Conservation (phyloP, 768 basidiomycete genomes). For the Dacryopinax spathularia region DNA sequence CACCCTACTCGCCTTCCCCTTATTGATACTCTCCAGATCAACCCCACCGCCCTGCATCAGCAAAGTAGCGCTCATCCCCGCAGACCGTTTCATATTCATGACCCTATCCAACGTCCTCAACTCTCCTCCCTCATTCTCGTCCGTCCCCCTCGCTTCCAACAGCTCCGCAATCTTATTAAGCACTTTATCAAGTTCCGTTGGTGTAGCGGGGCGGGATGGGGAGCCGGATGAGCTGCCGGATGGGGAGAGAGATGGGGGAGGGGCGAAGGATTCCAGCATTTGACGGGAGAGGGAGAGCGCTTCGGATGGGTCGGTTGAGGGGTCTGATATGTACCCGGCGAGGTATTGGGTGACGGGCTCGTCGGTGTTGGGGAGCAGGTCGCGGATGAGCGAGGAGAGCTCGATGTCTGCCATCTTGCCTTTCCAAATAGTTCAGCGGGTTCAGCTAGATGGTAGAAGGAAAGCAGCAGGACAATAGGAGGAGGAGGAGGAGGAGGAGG, state of each 20-base stretch:
- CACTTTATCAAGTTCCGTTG: slow-evolving; percentile 47
- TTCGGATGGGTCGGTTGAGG: slow-evolving; percentile 67
- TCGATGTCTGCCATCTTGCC: not conserved
- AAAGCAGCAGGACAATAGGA: not conserved
- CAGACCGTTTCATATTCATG: slow-evolving; percentile 73
- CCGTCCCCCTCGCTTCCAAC: slow-evolving; percentile 42
- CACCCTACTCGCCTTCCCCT: slow-evolving; percentile 88
- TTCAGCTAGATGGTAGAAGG: no score
- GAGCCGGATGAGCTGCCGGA: not conserved
- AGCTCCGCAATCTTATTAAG: slow-evolving; percentile 53
- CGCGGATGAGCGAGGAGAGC: slow-evolving; percentile 7
- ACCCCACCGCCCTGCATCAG: slow-evolving; percentile 60
- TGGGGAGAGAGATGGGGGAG: slow-evolving; percentile 3
- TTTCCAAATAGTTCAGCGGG: not conserved
- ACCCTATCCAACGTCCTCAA: slow-evolving; percentile 50
- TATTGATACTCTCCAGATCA: slow-evolving; percentile 82
- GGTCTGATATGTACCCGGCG: slow-evolving; percentile 76
- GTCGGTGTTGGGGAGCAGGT: slow-evolving; percentile 36
- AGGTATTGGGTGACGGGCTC: slow-evolving; percentile 78
- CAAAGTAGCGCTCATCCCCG: slow-evolving; percentile 63
- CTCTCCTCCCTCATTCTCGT: slow-evolving; percentile 36
- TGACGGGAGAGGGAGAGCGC: slow-evolving; percentile 60
- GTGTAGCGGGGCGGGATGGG: slow-evolving; percentile 34
- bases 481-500: not conserved
- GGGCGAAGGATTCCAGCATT: slow-evolving; percentile 55